phyloP scores from a whole-genome alignment of 1,284 basidiomycete genomes.

The Ceratobasidium sp. region DNA sequence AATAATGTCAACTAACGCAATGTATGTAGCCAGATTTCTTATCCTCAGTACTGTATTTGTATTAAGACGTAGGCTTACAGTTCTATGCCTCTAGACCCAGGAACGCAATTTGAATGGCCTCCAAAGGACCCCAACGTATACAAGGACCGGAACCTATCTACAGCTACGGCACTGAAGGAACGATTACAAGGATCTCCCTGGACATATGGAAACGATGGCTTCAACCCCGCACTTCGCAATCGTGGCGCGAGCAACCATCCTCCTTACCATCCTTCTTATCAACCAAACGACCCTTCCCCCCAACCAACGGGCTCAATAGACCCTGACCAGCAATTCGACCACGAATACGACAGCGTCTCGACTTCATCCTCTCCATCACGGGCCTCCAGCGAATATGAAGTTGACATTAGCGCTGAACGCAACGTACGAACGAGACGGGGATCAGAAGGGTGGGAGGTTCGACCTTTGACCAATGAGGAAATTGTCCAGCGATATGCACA shows the following conservation, averaged over 20 bases:
- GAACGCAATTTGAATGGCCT: constrained; percentile 57
- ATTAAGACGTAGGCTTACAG: background rate
- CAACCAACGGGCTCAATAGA: constrained; percentile 5
- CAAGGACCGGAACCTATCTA: constrained; percentile 43
- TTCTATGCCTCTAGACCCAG: constrained; percentile 48
- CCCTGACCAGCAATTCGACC: constrained; percentile 33
- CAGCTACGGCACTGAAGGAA: constrained; percentile 41
- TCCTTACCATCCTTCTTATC: constrained; percentile 66
- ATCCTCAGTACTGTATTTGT: background rate
- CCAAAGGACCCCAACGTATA: constrained; percentile 54
- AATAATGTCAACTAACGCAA: constrained; percentile 20
- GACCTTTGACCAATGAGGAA: constrained; percentile 62
- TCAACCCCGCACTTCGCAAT: constrained; percentile 47
- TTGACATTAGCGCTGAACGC: constrained; percentile 43
- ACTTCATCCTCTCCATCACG: constrained; percentile 42
- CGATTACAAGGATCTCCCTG: constrained; percentile 51
- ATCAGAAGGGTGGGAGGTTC: constrained; percentile 79
- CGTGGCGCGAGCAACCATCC: constrained; percentile 61
- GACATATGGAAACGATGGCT: constrained; percentile 54
- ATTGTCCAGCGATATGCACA: constrained; percentile 64
- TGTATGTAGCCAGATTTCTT: constrained; percentile 35
- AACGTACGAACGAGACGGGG: constrained; percentile 61
- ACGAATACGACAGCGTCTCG: constrained; percentile 26
- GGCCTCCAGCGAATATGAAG: constrained; percentile 46
- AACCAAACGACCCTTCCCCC: constrained; percentile 46